Percentiles rank a stretch among this genome's conserved stretches.
These are phyloP conservation scores for Crithidia acanthocephali DNA, from an alignment of 208 protist species.

Conservation along the genomic window DNA sequence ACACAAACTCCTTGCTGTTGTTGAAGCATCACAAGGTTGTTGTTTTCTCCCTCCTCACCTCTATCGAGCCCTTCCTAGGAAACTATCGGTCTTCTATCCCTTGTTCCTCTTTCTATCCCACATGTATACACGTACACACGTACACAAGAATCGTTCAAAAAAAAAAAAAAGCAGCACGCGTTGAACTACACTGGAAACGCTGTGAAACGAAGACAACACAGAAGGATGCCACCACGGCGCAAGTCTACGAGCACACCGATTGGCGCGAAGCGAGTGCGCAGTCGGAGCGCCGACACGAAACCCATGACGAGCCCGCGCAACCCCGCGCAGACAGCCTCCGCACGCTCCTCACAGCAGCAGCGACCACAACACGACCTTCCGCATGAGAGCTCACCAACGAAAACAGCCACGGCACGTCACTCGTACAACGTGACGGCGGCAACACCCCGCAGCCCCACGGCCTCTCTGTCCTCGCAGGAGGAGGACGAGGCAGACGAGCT, in stretches of 20 bases:
- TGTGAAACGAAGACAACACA: too few relatives aligned
- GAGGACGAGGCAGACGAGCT: slow-evolving; percentile 19
- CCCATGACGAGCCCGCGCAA: not conserved
- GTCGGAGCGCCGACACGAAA: slow-evolving; percentile 2
- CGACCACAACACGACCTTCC: not conserved
- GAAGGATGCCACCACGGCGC: not conserved
- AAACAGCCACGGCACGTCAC: not conserved
- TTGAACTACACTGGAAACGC: too few relatives aligned
- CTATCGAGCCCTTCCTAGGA: too few relatives aligned
- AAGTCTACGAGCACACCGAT: not conserved
- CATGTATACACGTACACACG: too few relatives aligned
- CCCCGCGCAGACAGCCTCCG: not conserved
- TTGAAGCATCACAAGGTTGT: too few relatives aligned
- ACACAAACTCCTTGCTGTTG: too few relatives aligned
- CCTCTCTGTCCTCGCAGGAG: not conserved
- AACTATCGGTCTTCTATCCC: too few relatives aligned
- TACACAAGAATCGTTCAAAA: too few relatives aligned
- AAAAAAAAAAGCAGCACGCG: too few relatives aligned
- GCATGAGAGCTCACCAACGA: not conserved
- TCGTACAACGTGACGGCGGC: not conserved
- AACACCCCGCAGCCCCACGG: not conserved
- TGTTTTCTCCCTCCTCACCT: too few relatives aligned
- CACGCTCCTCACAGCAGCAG: not conserved
- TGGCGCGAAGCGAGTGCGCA: slow-evolving; percentile 1
- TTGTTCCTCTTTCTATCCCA: too few relatives aligned